phyloP scores from a whole-genome alignment of 345 rosid genomes.

The Eucalyptus grandis region DNA sequence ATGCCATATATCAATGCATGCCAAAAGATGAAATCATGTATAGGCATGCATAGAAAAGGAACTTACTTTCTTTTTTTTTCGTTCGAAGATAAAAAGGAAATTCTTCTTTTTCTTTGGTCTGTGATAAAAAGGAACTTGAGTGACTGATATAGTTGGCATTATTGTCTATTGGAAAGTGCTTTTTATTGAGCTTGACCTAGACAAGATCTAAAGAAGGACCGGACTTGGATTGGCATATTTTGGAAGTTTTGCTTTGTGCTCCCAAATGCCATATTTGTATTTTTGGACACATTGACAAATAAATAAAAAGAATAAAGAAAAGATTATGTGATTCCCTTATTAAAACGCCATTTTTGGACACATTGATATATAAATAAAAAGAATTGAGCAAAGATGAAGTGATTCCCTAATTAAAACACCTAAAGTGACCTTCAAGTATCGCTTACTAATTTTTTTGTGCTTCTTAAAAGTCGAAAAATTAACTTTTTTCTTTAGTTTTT shows the following conservation, averaged over 20 bases:
- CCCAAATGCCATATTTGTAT: neutral
- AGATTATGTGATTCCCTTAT: neutral
- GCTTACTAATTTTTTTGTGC: neutral
- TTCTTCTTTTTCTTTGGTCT: neutral
- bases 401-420: neutral
- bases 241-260: neutral
- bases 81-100: neutral
- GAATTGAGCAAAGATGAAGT: neutral
- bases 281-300: neutral
- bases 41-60: neutral
- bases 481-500: neutral
- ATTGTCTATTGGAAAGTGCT: neutral
- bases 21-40: neutral
- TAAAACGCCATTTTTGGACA: neutral
- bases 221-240: neutral
- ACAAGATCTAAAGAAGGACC: neutral
- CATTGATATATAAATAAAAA: neutral
- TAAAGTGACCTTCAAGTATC: neutral
- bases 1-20: neutral
- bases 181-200: neutral
- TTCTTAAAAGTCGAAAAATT: neutral
- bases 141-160: neutral
- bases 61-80: neutral
- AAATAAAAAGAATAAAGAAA: neutral
- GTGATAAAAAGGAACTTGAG: neutral